A percentile compares a stretch with the other conserved stretches of the same genome.
phyloP scores from a whole-genome alignment of 208 protist species.

The Phytomonas serpens region DNA sequence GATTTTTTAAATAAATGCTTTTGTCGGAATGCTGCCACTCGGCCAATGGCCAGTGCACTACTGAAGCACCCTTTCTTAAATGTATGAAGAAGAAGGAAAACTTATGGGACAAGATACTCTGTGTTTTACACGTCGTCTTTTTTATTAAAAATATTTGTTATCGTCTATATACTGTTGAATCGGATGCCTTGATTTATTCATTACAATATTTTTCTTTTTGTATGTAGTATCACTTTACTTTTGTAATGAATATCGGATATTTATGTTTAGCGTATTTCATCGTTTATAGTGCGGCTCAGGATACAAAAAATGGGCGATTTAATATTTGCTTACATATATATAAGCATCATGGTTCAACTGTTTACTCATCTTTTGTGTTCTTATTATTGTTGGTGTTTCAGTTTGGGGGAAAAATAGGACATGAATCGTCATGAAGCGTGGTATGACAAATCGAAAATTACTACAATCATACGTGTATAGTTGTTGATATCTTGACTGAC shows the following conservation, averaged over 20 bases:
- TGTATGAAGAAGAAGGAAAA: not conserved
- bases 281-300: not conserved
- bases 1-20: conserved; percentile 89
- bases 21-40: conserved; percentile 59
- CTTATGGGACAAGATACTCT: not conserved
- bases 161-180: conserved; percentile 3
- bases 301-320: conserved; percentile 3
- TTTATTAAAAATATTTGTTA: conserved; percentile 6
- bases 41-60: conserved; percentile 52
- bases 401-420: conserved; percentile 2
- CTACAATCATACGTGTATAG: not conserved
- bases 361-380: conserved; percentile 11
- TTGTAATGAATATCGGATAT: conserved; percentile 6
- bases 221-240: conserved; percentile 5
- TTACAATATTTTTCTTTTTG: conserved; percentile 7
- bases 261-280: conserved; percentile 8
- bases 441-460: conserved; percentile 4
- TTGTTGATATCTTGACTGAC: not conserved
- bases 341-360: not conserved
- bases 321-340: conserved; percentile 2
- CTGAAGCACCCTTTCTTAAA: conserved; percentile 77
- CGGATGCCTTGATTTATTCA: not conserved
- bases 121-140: conserved; percentile 5
- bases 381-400: conserved; percentile 6
- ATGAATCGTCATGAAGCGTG: not conserved